These are phyloP conservation scores for Penicillium sp. DNA, from an alignment of 2,329 filamentous ascomycete genomes.

Conservation along the genomic window DNA sequence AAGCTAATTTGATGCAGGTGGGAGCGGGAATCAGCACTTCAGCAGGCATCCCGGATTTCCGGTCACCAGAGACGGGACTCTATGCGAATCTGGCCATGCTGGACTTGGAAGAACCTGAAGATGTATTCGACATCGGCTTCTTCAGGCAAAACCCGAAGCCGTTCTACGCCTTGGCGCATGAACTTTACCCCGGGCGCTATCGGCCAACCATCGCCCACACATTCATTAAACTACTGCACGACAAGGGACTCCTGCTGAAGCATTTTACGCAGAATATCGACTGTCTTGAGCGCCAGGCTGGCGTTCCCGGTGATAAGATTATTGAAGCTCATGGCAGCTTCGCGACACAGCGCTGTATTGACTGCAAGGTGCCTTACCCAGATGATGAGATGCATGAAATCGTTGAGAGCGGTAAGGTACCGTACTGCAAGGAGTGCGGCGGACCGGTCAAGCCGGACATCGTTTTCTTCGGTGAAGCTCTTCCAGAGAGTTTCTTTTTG, in stretches of 20 bases:
- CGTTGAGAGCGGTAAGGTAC: slow-evolving; percentile 66
- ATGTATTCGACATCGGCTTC: slow-evolving; percentile 89
- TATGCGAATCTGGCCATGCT: slow-evolving; percentile 88
- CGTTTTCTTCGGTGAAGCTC: slow-evolving; percentile 82
- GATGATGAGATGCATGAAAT: slow-evolving; percentile 70
- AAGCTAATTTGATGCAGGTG: slow-evolving; percentile 48
- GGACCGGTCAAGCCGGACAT: slow-evolving; percentile 92
- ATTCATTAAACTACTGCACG: slow-evolving; percentile 78
- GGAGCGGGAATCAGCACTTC: slow-evolving; percentile 72
- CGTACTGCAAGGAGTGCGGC: slow-evolving; percentile 67
- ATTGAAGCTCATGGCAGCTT: slow-evolving; percentile 96
- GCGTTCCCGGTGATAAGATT: slow-evolving; percentile 75
- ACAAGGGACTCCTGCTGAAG: slow-evolving; percentile 75
- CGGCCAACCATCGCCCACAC: slow-evolving; percentile 85
- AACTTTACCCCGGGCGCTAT: slow-evolving; percentile 88
- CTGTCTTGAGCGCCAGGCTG: slow-evolving; percentile 83
- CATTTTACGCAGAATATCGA: slow-evolving; percentile 98
- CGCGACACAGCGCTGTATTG: slow-evolving; percentile 84
- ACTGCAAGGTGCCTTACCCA: slow-evolving; percentile 72
- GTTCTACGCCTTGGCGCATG: slow-evolving; percentile 88
- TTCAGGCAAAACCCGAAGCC: slow-evolving; percentile 81
- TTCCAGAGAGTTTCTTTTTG: slow-evolving; percentile 65
- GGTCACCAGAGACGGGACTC: slow-evolving; percentile 86
- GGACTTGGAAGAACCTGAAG: slow-evolving; percentile 83
- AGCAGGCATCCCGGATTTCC: slow-evolving; percentile 79